phyloP scores from a whole-genome alignment of 345 rosid species.

The Eucalyptus microcorys region DNA sequence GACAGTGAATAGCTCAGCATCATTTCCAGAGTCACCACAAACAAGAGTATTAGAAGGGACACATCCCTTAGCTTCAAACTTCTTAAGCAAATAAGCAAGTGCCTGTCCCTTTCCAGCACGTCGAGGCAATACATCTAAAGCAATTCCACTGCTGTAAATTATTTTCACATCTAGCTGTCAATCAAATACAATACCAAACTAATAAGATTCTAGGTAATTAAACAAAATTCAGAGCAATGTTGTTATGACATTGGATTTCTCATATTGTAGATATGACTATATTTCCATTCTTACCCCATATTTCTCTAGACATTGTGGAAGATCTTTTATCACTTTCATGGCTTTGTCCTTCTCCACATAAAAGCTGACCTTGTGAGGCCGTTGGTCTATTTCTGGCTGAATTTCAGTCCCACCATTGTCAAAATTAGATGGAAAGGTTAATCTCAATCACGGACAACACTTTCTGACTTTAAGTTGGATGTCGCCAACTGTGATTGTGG shows the following conservation, averaged over 20 bases:
- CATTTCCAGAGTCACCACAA: conserved; percentile 96
- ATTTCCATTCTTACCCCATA: conserved; percentile 38
- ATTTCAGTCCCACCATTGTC: not conserved
- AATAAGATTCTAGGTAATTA: not conserved
- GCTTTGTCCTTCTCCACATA: conserved; percentile 45
- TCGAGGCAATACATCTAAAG: conserved; percentile 70
- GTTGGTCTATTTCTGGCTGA: conserved; percentile 63
- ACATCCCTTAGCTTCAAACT: conserved; percentile 33
- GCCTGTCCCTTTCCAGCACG: conserved; percentile 90
- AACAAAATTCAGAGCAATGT: not conserved
- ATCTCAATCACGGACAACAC: not conserved
- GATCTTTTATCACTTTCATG: conserved; percentile 27
- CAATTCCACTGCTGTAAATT: conserved; percentile 63
- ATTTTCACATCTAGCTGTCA: conserved; percentile 66
- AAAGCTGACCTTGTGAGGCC: conserved; percentile 80
- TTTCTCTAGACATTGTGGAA: conserved; percentile 41
- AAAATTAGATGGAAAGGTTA: not conserved
- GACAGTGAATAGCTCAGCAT: conserved; percentile 62
- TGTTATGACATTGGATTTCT: not conserved
- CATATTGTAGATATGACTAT: not conserved
- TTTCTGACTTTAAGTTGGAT: not conserved
- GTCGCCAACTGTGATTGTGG: not conserved
- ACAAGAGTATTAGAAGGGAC: conserved; percentile 57
- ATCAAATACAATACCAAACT: not conserved
- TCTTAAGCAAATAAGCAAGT: conserved; percentile 53